Evolutionary conservation across 1,139 yeast genomes (phyloP).

Genomic region (Debaryomyces nepalensis): DNA sequence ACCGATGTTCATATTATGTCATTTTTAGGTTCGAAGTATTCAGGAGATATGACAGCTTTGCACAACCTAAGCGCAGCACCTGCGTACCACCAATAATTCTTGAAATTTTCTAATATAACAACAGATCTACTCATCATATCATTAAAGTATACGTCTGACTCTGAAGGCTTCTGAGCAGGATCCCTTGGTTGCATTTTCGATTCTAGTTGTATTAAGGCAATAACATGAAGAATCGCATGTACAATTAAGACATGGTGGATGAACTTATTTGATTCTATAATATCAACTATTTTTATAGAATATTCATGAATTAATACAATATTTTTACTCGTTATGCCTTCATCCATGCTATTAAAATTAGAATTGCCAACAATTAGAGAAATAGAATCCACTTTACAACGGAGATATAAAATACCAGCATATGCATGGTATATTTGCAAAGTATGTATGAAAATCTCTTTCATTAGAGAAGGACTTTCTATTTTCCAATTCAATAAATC

Average conservation of each 20-base stretch:
- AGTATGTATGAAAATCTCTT: conserved; percentile 9
- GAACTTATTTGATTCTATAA: conserved; percentile 14
- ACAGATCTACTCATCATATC: conserved; percentile 4
- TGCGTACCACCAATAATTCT: conserved; percentile 25
- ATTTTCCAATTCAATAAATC: conserved; percentile 22
- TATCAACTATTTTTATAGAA: conserved; percentile 14
- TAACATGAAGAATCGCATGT: conserved; percentile 30
- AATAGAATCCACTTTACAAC: conserved; percentile 31
- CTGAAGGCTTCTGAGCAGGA: neutral
- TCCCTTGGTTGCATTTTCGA: conserved; percentile 18
- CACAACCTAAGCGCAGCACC: conserved; percentile 12
- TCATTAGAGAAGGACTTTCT: conserved; percentile 21
- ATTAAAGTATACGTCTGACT: neutral
- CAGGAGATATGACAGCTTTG: conserved; percentile 8
- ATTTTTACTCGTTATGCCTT: conserved; percentile 13
- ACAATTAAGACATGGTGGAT: conserved; percentile 26
- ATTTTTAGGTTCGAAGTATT: neutral
- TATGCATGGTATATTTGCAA: conserved; percentile 21
- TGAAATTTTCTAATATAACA: conserved; percentile 17
- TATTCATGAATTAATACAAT: conserved; percentile 16
- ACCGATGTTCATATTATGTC: too few relatives aligned
- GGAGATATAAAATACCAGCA: conserved; percentile 24
- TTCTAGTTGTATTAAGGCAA: conserved; percentile 27
- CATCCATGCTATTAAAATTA: neutral
- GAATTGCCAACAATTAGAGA: conserved; percentile 19